Conservation (phyloP, 441 rosid genomes). For the California macrophylla region DNA sequence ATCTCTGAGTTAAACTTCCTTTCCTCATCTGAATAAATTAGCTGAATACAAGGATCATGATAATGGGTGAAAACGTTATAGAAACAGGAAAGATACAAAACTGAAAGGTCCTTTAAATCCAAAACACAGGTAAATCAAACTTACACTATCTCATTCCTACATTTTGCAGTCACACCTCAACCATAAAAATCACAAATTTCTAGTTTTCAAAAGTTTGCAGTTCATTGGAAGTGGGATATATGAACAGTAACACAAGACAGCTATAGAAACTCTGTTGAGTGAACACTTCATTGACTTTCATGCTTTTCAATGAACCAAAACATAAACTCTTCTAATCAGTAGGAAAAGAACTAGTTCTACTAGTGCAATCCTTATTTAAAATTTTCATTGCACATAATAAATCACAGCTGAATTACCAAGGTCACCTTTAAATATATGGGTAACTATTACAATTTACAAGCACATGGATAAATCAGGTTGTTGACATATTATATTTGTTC, state of each 20-base stretch:
- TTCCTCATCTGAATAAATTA: slow-evolving; percentile 28
- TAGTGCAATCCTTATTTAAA: not conserved
- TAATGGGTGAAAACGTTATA: not conserved
- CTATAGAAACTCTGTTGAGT: not conserved
- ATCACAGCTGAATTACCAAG: not conserved
- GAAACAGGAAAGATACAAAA: not conserved
- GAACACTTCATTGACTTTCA: not conserved
- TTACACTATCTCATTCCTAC: not conserved
- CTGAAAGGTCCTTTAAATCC: not conserved
- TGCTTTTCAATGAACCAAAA: not conserved
- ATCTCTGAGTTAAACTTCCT: slow-evolving; percentile 27
- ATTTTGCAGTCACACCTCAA: not conserved
- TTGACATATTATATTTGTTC: not conserved
- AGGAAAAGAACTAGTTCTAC: not conserved
- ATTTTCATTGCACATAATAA: no score
- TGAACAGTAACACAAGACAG: not conserved
- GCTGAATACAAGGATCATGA: slow-evolving; percentile 6
- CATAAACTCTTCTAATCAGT: not conserved
- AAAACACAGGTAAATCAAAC: not conserved
- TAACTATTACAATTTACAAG: not conserved
- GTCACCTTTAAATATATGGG: not conserved
- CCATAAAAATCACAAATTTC: not conserved
- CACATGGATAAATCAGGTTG: not conserved
- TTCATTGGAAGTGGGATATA: not conserved
- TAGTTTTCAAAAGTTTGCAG: not conserved